Evolutionary conservation across 2,329 filamentous ascomycete species (phyloP).

Genomic region (Cercospora zeina): DNA sequence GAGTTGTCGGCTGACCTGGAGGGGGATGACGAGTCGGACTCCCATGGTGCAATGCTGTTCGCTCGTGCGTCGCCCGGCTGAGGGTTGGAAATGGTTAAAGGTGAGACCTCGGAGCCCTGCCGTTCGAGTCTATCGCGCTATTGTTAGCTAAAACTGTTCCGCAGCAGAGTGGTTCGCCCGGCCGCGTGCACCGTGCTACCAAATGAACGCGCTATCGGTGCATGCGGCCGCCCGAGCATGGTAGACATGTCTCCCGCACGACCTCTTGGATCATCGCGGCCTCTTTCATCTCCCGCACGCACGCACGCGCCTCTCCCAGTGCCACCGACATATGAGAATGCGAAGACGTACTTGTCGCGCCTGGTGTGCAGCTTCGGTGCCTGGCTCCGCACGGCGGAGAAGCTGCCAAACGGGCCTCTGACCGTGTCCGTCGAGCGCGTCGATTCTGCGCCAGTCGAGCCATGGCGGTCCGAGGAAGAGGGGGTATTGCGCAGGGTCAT

Average conservation of each 20-base stretch:
- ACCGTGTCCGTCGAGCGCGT: constrained; percentile 67
- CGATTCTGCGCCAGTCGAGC: constrained; percentile 65
- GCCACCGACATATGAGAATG: constrained; percentile 2
- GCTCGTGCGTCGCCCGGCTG: constrained; percentile 50
- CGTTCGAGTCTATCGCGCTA: constrained; percentile 44
- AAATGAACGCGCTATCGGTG: constrained; percentile 27
- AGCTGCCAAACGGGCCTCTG: constrained; percentile 49
- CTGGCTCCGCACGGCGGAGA: constrained; percentile 25
- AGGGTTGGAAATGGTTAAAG: constrained; percentile 40
- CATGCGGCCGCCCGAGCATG: constrained; percentile 4
- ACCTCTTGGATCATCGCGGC: too few species aligned
- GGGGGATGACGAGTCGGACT: constrained; percentile 41
- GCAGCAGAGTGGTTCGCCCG: constrained; percentile 18
- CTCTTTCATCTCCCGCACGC: too few species aligned
- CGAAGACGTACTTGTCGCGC: constrained; percentile 47
- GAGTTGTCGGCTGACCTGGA: constrained; percentile 42
- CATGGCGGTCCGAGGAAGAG: constrained; percentile 59
- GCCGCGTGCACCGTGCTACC: constrained; percentile 26
- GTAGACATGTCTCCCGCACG: too few species aligned
- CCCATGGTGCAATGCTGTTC: constrained; percentile 53
- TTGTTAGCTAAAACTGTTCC: constrained; percentile 33
- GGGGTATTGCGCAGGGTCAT: constrained; percentile 30
- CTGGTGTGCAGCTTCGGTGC: constrained; percentile 46
- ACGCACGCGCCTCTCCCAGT: background rate
- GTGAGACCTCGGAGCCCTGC: constrained; percentile 49